Evolutionary conservation across 208 protist genomes (phyloP).

Genomic region (Leishmania braziliensis): DNA sequence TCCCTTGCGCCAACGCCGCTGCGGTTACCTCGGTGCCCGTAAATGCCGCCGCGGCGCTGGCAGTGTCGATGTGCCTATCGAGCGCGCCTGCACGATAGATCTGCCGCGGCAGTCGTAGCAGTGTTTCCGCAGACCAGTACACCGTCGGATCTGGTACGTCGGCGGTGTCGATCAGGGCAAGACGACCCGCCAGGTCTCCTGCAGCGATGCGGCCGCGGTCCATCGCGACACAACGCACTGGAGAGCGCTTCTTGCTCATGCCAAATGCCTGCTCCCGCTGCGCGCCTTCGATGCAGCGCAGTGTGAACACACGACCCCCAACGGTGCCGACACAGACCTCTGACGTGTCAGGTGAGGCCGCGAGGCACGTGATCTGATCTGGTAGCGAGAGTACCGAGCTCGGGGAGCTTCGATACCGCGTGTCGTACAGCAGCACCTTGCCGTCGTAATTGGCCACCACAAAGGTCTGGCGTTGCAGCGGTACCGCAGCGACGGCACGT

Average conservation of each 20-base stretch:
- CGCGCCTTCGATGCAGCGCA: constrained; percentile 43
- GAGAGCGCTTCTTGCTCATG: constrained; percentile 43
- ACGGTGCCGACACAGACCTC: constrained; percentile 56
- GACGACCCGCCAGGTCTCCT: constrained; percentile 44
- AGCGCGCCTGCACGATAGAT: not conserved
- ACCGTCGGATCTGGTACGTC: constrained; percentile 52
- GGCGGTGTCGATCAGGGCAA: constrained; percentile 52
- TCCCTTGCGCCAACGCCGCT: constrained; percentile 34
- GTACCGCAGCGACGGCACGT: constrained; percentile 38
- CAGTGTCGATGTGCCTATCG: not conserved
- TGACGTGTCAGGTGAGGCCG: constrained; percentile 24
- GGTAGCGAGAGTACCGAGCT: constrained; percentile 47
- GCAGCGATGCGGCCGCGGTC: constrained; percentile 39
- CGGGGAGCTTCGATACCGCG: constrained; percentile 27
- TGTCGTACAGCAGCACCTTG: constrained; percentile 67
- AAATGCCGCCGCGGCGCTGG: not conserved
- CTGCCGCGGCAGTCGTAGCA: constrained; percentile 27
- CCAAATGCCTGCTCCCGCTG: constrained; percentile 66
- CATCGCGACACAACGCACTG: constrained; percentile 41
- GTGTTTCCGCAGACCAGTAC: constrained; percentile 45
- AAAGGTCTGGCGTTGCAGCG: constrained; percentile 36
- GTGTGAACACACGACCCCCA: constrained; percentile 57
- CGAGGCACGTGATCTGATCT: constrained; percentile 58
- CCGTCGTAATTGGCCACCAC: constrained; percentile 70
- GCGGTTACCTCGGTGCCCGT: constrained; percentile 42